phyloP scores from a whole-genome alignment of 2,329 filamentous ascomycete genomes.

The Botryotinia convoluta region DNA sequence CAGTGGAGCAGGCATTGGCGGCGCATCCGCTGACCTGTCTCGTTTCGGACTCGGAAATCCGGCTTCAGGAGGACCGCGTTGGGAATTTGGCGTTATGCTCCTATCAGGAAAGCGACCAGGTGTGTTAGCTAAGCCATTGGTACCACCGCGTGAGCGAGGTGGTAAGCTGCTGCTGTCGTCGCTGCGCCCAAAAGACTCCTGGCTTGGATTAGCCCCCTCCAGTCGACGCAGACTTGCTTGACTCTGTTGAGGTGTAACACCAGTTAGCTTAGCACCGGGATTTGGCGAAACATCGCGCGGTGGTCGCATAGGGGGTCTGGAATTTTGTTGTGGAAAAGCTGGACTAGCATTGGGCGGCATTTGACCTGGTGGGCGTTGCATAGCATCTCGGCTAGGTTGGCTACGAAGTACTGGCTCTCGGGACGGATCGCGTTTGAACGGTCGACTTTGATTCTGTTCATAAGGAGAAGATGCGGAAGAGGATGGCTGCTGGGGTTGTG shows the following conservation, averaged over 20 bases:
- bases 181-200: conserved; percentile 37
- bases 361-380: conserved; percentile 32
- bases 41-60: conserved; percentile 25
- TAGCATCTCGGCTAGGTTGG: conserved; percentile 34
- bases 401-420: conserved; percentile 31
- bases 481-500: conserved; percentile 25
- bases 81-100: conserved; percentile 33
- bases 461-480: conserved; percentile 26
- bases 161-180: conserved; percentile 35
- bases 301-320: conserved; percentile 31
- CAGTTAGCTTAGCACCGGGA: conserved; percentile 32
- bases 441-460: conserved; percentile 31
- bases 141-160: conserved; percentile 36
- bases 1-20: conserved; percentile 36
- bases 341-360: conserved; percentile 19
- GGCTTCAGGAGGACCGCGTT: conserved; percentile 35
- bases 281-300: conserved; percentile 34
- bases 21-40: conserved; percentile 30
- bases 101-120: conserved; percentile 37
- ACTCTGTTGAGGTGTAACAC: conserved; percentile 25
- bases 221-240: conserved; percentile 33
- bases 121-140: conserved; percentile 33
- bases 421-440: conserved; percentile 31
- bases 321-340: conserved; percentile 31
- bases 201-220: conserved; percentile 35